Evolutionary conservation across 2,329 filamentous ascomycete species (phyloP), one percentile per base, ranked within the genome.

Genomic region (Colletotrichum shisoi): DNA sequence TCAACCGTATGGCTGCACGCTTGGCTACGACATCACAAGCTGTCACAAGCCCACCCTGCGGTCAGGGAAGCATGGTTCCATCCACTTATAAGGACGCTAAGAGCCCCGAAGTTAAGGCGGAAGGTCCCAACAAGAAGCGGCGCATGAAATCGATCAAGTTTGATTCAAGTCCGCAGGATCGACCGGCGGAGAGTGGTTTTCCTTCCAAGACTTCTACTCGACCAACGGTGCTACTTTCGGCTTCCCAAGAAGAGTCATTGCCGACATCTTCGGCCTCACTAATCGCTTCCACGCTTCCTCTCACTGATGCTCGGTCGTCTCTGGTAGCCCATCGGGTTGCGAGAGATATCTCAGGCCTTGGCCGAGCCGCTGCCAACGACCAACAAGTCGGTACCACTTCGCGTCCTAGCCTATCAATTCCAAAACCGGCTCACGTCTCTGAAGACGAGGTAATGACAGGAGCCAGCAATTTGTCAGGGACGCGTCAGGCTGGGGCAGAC

Each of bases 71-170:
- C 13, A 51, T 70, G 11, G 60, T 71, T 21, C 70, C 71, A 31
- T 63, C 57, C 5, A 73, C 70, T 21, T 57, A 57, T 46, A 57
- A 27, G 37, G 62, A 56, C 48, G 42, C 31, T 51, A 62, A 51
- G 58, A 54, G 53, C 59, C 27, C 53, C 24, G 40, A 51, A 39
- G n/a, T 39, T 37, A 58, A 56, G 31, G 27, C 27, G 48, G 34
- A 57, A 44, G 59, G 52, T 39, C 61, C 58, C 24, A 49, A 45
- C 17, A 67, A 70, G 59, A 52, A 63, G 12, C 71, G 70, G 39
- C 71, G 71, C 12, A 73, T 74, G 56, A 78, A 76, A 54, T 57
- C 58, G 3, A 73, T 77, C 40, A 65, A 65, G 17, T 72, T 74
- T 31, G 61, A 70, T 37, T 68, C 72, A 13, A 56, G 21, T 39